phyloP scores from a whole-genome alignment of 331 rosid genomes.

The Phaseolus coccineus region DNA sequence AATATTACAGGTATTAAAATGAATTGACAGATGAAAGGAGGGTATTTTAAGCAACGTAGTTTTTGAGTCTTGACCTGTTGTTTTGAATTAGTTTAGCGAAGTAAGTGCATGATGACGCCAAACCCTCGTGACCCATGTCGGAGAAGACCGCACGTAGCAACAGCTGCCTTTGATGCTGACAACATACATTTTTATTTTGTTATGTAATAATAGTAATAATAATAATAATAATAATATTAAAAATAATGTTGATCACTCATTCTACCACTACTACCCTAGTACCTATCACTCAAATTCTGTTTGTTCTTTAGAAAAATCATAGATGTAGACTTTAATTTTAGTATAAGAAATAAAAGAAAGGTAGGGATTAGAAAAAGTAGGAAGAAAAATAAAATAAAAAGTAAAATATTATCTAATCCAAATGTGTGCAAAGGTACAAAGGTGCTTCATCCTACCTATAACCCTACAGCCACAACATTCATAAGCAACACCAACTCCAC shows the following conservation, averaged over 20 bases:
- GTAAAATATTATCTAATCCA: constrained; percentile 8
- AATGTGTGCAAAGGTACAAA: neutral
- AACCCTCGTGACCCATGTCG: constrained; percentile 61
- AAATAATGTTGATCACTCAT: constrained; percentile 25
- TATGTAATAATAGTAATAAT: neutral
- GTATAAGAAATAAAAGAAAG: neutral
- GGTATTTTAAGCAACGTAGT: too few relatives aligned
- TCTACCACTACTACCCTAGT: neutral
- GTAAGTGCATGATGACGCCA: constrained; percentile 55
- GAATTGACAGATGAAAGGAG: too few relatives aligned
- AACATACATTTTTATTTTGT: constrained; percentile 52
- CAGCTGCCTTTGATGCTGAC: constrained; percentile 74
- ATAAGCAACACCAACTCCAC: neutral
- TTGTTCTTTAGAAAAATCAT: neutral
- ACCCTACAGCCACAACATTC: neutral
- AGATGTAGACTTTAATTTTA: neutral
- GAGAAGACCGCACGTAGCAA: constrained; percentile 64
- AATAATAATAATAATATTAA: neutral
- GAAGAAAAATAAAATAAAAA: neutral
- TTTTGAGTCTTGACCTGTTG: too few relatives aligned
- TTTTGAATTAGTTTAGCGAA: neutral
- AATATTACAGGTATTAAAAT: too few relatives aligned
- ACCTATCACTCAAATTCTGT: neutral
- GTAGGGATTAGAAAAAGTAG: neutral
- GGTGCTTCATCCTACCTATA: neutral